Conservation (phyloP, 306 rosid genomes). For the Glycine soja region DNA sequence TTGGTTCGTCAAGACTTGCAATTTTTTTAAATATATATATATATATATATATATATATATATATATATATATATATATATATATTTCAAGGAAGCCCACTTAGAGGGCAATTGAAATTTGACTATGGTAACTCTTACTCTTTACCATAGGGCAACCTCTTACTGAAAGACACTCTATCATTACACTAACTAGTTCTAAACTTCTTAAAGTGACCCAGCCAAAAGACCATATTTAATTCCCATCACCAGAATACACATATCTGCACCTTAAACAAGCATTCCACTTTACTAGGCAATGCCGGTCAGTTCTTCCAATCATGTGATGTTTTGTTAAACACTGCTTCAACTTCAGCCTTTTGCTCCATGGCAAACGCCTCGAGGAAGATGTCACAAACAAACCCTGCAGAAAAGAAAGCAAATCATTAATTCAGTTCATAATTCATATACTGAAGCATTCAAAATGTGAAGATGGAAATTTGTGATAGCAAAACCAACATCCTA, state of each 20-base stretch:
- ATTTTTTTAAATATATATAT: no score
- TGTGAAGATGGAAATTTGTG: conserved; percentile 9
- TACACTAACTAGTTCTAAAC: conserved; percentile 26
- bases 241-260: conserved; percentile 34
- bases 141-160: conserved; percentile 21
- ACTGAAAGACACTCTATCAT: conserved; percentile 29
- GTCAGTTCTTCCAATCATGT: conserved; percentile 61
- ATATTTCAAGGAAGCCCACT: conserved; percentile 20
- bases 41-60: no score
- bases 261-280: conserved; percentile 68
- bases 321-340: conserved; percentile 60
- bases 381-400: conserved; percentile 68
- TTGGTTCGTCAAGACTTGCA: not conserved
- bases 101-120: conserved; percentile 17
- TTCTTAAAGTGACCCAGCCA: conserved; percentile 16
- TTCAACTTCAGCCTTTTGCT: conserved; percentile 68
- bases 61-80: no score
- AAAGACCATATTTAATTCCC: conserved; percentile 24
- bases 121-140: not conserved
- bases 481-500: conserved; percentile 5
- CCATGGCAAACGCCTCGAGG: conserved; percentile 65
- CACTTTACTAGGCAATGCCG: conserved; percentile 52
- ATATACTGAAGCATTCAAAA: conserved; percentile 21
- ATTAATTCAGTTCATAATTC: conserved; percentile 17
- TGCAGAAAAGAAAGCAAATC: conserved; percentile 43